Base-by-base conservation (phyloP, 108 stramenopile genomes). In the Pseudonitzschia multiseries region DNA sequence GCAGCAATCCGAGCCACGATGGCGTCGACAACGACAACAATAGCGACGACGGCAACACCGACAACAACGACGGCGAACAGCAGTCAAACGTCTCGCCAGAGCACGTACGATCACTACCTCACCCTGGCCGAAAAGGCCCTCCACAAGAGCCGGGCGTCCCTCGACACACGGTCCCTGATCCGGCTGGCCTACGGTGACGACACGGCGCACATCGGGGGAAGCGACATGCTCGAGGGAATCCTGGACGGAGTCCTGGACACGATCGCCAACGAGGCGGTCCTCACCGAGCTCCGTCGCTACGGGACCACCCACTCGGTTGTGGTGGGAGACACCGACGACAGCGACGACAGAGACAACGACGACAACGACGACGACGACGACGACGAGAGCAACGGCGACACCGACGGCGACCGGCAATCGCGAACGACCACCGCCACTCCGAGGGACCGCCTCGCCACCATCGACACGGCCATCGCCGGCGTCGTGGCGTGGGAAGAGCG, bases 191-290 rank as follows among this genome's bases (percentile, higher is more conserved):
- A 74, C 33, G 79, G 79, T 0, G 78, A 79, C 27, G 36, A 79
- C 22, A 61, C 71, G 1, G 75, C 52, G 6, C 26, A 68, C 18
- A 71, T 78, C 53, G 77, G 70, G 21, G 72, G 71, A 22, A 57
- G 15, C 14, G 72, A 73, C 17, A 73, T 79, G 78, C 61, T 79
- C 46, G 53, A 31, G 26, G 72, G 68, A 21, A 73, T 74, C 28
- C 24, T 80, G 44, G 73, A 80, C 28, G 73, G 74, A 24, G 64
- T 80, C 69, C 21, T 80, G 28, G 79, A 80, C 5, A 74, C 65
- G 27, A 60, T 80, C 15, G 1, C 44, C 8, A 50, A 80, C 27
- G 73, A 74, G 48, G 26, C 56, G 18, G 79, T 80, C 21, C 21
- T 52, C 17, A 20, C 42, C 10, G 76, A 77, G 24, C 33, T 69